These are phyloP conservation scores for Yamadazyma sp. DNA, from an alignment of 1,139 yeast species.

Conservation along the genomic window DNA sequence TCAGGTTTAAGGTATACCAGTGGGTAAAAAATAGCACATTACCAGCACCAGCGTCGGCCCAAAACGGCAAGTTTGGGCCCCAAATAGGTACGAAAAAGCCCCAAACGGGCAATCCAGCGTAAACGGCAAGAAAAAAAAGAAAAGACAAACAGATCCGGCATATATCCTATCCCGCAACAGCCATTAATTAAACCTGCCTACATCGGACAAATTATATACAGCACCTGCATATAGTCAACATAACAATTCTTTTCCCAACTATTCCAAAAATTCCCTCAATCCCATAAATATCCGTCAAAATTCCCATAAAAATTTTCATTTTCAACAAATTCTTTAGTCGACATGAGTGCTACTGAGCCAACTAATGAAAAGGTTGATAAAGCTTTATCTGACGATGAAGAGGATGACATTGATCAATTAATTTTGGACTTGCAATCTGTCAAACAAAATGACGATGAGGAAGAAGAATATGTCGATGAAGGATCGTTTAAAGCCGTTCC, in stretches of 20 bases:
- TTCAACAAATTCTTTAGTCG: slow-evolving; percentile 1
- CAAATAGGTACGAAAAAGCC: not conserved
- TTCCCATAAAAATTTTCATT: slow-evolving; percentile 2
- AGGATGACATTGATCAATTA: slow-evolving; percentile 86
- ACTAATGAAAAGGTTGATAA: slow-evolving; percentile 48
- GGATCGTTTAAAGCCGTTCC: slow-evolving; percentile 70
- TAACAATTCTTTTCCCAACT: not conserved
- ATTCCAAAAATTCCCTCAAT: slow-evolving; percentile 1
- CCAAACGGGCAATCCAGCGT: not conserved
- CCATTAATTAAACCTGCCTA: slow-evolving; percentile 1
- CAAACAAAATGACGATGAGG: slow-evolving; percentile 41
- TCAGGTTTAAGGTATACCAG: too few species aligned
- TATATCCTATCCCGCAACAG: slow-evolving; percentile 16
- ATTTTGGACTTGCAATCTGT: slow-evolving; percentile 87
- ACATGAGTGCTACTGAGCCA: slow-evolving; percentile 52
- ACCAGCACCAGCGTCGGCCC: not conserved
- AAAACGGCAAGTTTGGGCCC: not conserved
- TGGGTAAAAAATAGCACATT: not conserved
- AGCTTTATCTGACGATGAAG: slow-evolving; percentile 63
- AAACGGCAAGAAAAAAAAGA: slow-evolving; percentile 1
- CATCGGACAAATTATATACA: slow-evolving; percentile 1
- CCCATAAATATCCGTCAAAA: slow-evolving; percentile 1
- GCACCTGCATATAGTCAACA: not conserved
- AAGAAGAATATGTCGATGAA: slow-evolving; percentile 48
- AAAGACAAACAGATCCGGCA: slow-evolving; percentile 3